Base-by-base conservation (phyloP, 345 rosid species). In the Leavenworthia alabamica region DNA sequence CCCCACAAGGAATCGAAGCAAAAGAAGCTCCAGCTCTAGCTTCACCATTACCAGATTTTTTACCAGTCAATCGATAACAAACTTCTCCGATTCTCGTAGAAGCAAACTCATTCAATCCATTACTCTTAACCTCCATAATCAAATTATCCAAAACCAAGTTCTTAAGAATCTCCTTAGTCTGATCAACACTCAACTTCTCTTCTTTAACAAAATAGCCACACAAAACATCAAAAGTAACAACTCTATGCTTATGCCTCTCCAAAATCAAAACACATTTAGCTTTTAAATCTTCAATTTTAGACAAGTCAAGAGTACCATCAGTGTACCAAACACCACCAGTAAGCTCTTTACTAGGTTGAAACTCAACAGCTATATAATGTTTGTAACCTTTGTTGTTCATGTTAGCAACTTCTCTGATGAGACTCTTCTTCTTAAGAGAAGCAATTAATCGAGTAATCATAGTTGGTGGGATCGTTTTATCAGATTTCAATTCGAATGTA, bases 1-100 rank as follows among this genome's bases (percentile, higher is more conserved):
- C 90, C 33, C 92, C 92, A 6, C 96, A 91, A n/a, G 95, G 95
- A 8, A 88, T 64, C 2, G 86, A 80, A 74, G 90, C 84, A 63
- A 89, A 71, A 7, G 84, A 71, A 7, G 85, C 78, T 8, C 86
- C 88, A 5, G 7, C 53, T 45, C 67, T 80, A 0, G 70, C 74
- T 14, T 80, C 85, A 36, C 62, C 85, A n/a, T 59, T 68, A 13
- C 31, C 27, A 1, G 64, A 68, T 0, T 72, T 74, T 51, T 51
- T 80, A 14, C 73, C 64, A 0, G 64, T 42, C 40, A 70, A 36
- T 39, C 63, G 81, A 39, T 83, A 87, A 45, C 92, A 87, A 71
- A 78, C 39, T 56, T 73, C 76, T 14, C 86, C 86, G 3, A 71
- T 68, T 4, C 71, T 69, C 3, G 72, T 70, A 3, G 36, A 41